phyloP scores from a whole-genome alignment of 2,329 filamentous ascomycete species.

The Teratosphaeria viscida region DNA sequence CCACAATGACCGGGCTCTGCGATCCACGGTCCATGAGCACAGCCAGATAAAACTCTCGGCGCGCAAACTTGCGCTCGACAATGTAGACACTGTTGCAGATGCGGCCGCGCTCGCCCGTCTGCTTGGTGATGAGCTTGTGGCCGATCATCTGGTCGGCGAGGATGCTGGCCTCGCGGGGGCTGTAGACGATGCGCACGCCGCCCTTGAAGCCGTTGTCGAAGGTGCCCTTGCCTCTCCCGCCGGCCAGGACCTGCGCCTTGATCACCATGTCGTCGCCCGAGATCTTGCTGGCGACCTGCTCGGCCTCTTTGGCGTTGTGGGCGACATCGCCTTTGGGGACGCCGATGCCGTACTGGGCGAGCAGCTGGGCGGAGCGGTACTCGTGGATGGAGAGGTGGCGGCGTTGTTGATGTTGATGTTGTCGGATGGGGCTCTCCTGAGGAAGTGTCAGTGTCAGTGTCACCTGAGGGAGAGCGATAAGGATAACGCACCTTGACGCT shows the following conservation, averaged over 20 bases:
- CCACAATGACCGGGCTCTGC: slow-evolving; percentile 89
- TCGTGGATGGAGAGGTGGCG: slow-evolving; percentile 94
- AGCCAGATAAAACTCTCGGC: slow-evolving; percentile 97
- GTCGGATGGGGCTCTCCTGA: slow-evolving; percentile 49
- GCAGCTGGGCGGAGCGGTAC: slow-evolving; percentile 87
- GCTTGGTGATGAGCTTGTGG: slow-evolving; percentile 99
- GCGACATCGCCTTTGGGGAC: slow-evolving; percentile 87
- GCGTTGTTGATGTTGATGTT: slow-evolving; percentile 53
- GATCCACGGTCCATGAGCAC: slow-evolving; percentile 94
- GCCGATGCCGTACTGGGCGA: slow-evolving; percentile 84
- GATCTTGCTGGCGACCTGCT: slow-evolving; percentile 81
- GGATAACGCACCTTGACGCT: slow-evolving; percentile 53
- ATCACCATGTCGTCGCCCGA: slow-evolving; percentile 95
- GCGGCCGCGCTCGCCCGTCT: slow-evolving; percentile 86
- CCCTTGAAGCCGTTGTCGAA: slow-evolving; percentile 99
- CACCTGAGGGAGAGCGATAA: background rate
- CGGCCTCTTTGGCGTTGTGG: slow-evolving; percentile 72
- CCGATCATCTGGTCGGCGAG: slow-evolving; percentile 99
- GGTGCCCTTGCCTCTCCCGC: slow-evolving; percentile 92
- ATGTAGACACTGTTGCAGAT: slow-evolving; percentile 98
- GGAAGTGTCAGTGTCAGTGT: background rate
- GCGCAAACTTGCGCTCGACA: slow-evolving; percentile 98
- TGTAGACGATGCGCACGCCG: slow-evolving; percentile 97
- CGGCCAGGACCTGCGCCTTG: slow-evolving; percentile 97
- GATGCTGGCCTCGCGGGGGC: slow-evolving; percentile 88